A percentile compares a stretch with the other conserved stretches of the same genome.
Evolutionary conservation across 1,284 basidiomycete species (phyloP).

Genomic region (Wolfiporia cocos): DNA sequence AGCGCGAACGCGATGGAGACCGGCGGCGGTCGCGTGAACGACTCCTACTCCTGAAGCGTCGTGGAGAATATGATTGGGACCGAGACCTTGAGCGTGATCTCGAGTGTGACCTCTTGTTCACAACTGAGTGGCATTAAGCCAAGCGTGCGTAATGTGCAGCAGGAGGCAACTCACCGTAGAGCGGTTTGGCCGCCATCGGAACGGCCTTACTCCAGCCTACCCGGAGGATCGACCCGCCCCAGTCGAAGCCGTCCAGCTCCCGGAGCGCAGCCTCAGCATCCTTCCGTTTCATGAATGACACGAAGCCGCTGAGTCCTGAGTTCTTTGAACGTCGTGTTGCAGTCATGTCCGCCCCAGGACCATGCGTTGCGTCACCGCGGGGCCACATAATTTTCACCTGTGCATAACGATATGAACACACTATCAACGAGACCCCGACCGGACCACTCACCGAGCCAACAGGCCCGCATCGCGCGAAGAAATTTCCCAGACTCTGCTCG

Average conservation of each 20-base stretch:
- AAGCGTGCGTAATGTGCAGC: background rate
- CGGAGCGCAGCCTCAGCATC: conserved; percentile 87
- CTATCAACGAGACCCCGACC: no score
- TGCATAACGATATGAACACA: background rate
- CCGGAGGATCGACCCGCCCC: conserved; percentile 81
- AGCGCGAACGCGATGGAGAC: conserved; percentile 42
- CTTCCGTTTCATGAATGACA: conserved; percentile 89
- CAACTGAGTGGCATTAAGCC: conserved; percentile 17
- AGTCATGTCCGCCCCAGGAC: conserved; percentile 73
- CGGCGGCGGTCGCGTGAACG: conserved; percentile 28
- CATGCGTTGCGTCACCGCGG: conserved; percentile 52
- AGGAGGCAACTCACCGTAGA: background rate
- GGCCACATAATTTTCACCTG: conserved; percentile 98
- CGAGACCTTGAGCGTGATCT: conserved; percentile 15
- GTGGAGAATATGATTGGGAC: conserved; percentile 15
- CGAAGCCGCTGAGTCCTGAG: conserved; percentile 85
- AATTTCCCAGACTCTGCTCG: conserved; percentile 78
- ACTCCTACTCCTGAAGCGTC: conserved; percentile 29
- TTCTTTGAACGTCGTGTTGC: conserved; percentile 59
- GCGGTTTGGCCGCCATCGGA: conserved; percentile 69
- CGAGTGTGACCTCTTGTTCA: conserved; percentile 24
- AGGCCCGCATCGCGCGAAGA: conserved; percentile 44
- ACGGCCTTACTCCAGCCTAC: conserved; percentile 97
- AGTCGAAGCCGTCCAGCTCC: conserved; percentile 87
- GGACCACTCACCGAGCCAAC: conserved; percentile 61